Evolutionary conservation across 2,329 filamentous ascomycete species (phyloP).

Genomic region (Sporothrix mexicana): DNA sequence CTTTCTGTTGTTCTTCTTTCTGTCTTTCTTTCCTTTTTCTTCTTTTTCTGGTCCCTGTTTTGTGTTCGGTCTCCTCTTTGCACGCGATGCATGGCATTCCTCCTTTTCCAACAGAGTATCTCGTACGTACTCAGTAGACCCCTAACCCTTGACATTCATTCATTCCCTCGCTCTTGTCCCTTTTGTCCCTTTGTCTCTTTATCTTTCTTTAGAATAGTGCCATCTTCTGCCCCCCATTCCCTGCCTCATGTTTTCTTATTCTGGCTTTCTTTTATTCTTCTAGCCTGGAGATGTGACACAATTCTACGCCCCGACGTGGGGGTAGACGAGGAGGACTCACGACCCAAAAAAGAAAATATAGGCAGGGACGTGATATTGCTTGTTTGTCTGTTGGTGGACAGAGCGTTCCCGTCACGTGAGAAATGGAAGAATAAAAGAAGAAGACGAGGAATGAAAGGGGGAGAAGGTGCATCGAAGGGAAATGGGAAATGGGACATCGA

Average conservation of each 20-base stretch:
- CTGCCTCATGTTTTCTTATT: background rate
- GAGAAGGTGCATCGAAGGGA: background rate
- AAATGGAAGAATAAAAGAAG: background rate
- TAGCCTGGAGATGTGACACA: background rate
- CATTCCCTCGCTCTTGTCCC: background rate
- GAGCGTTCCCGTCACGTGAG: conserved; percentile 7
- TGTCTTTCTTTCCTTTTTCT: background rate
- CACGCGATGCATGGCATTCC: background rate
- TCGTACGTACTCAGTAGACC: background rate
- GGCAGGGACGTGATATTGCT: background rate
- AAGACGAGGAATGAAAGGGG: background rate
- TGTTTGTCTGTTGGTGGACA: conserved; percentile 13
- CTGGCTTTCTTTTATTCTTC: no score
- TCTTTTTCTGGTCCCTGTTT: no score
- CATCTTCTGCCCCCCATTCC: background rate
- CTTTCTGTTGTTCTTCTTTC: background rate
- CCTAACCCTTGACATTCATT: background rate
- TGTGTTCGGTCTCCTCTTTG: no score
- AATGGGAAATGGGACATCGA: no score
- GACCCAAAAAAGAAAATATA: background rate
- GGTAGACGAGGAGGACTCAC: background rate
- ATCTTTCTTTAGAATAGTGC: background rate
- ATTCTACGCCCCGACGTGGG: conserved; percentile 1
- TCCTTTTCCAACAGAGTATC: background rate
- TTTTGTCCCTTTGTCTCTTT: background rate